Evolutionary conservation across 352 stramenopile species (phyloP), one percentile per base, ranked within the genome.

Genomic region (Peronospora belbahrii): DNA sequence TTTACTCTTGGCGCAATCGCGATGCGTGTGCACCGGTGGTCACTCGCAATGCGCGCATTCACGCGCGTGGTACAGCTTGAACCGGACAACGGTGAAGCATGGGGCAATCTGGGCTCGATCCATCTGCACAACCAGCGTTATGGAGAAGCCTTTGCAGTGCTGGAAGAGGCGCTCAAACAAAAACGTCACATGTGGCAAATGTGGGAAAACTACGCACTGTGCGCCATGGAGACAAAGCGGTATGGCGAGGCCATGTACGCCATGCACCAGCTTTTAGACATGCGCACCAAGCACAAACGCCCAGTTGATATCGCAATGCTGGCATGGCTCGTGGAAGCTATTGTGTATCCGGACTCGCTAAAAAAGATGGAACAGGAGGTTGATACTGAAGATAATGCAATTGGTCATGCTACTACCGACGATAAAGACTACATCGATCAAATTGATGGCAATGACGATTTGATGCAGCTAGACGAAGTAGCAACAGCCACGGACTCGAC

Each of bases 71-170:
- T 97, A 17, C 86, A 97, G 59, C 83, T 97, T 44, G 86, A 97
- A 46, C 93, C 94, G 5, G 90, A 97, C 45, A 88, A 97, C 50
- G 85, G 80, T 18, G 94, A 98, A 56, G 89, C 91, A 0, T 97
- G 88, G 91, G 91, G 90, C 28, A 98, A 98, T 68, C 73, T 98
- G 17, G 92, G 90, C 34, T 96, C 92, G 33, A 86, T 97, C 33
- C 89, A 97, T 59, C 72, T 97, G 55, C 74, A 67, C 32, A 75
- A 86, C 32, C 66, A 77, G 15, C 70, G 84, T 20, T 95, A 83
- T 42, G 51, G 62, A 6, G 72, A 89, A 52, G 87, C 86, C 7
- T 85, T 93, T 28, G 70, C 77, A 3, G 84, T 94, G 36, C 69
- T 96, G 28, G 56, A 80, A 48, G 77, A 95, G 32, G 85, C 77